Evolutionary conservation across 2,329 filamentous ascomycete species (phyloP), one percentile per base, ranked within the genome.

Genomic region (Chalaropsis thielavioides): DNA sequence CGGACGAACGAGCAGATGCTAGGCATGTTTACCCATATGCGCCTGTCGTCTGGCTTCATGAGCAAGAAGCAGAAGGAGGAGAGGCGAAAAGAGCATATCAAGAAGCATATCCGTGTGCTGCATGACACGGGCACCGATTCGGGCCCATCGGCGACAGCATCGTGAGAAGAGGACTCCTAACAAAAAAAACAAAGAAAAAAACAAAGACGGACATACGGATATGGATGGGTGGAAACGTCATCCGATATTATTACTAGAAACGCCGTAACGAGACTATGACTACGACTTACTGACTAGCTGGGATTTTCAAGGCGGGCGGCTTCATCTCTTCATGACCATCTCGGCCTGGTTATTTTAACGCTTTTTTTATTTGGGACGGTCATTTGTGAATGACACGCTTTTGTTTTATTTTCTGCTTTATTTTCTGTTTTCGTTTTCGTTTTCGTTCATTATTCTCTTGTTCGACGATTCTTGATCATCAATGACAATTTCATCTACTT

Each of bases 61-160:
- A 64, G 58, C 5, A 64, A 63, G 31, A 64, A 64, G 60, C 58
- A 62, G 41, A 71, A 70, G 49, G 70, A 71, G 17, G 75, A 77
- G 62, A 72, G 71, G 68, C 70, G 73, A 66, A 70, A 74, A 24
- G 72, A 73, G 41, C 71, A 73, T 27, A 67, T 78, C 59, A 73
- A 73, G 69, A 72, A 71, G 49, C 73, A 72, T 24, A 77, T 77
- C 62, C 72, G 71, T 62, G 70, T 75, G 64, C 68, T 76, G 40
- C 70, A 70, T n/a, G 72, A 72, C 61, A 68, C 67, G 43, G 65
- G 49, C 15, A 10, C 49, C 24, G 31, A 38, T n/a, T 38, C 31
- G 31, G 27, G 31, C n/a, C 10, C 54, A 38, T 3, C 54, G n/a
- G 8, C 54, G 31, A 31, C 54, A n/a, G 24, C 27, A 31, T 31